These are phyloP conservation scores for Diaporthe eres DNA, from an alignment of 2,329 filamentous ascomycete genomes.

Conservation along the genomic window DNA sequence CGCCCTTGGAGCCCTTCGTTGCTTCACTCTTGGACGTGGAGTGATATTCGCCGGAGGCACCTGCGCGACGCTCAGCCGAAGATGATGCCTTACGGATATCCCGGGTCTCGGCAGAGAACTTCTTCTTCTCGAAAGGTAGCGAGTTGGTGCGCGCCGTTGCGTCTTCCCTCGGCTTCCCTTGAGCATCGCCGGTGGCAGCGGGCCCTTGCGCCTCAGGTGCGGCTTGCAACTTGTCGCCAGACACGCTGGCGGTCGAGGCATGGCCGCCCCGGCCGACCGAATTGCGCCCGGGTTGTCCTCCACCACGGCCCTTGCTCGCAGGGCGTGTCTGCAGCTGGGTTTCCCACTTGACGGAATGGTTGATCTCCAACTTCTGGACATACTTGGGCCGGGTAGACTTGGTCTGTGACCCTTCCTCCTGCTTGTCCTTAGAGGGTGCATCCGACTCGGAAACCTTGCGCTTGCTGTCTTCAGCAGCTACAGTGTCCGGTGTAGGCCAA, in stretches of 20 bases:
- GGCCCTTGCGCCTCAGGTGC: constrained; percentile 23
- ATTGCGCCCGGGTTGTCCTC: constrained; percentile 60
- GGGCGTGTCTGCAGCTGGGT: constrained; percentile 76
- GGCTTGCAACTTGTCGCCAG: constrained; percentile 47
- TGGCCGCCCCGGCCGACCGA: constrained; percentile 47
- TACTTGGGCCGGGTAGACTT: constrained; percentile 79
- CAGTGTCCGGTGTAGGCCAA: constrained; percentile 93
- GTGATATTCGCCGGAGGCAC: constrained; percentile 32
- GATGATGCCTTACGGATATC: constrained; percentile 35
- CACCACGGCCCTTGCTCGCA: constrained; percentile 61
- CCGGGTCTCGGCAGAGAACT: constrained; percentile 33
- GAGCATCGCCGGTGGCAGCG: constrained; percentile 28
- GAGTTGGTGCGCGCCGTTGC: constrained; percentile 28
- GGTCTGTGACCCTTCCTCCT: constrained; percentile 54
- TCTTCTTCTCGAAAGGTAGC: constrained; percentile 40
- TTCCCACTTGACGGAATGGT: constrained; percentile 87
- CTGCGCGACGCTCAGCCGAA: constrained; percentile 34
- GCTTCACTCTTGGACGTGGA: constrained; percentile 35
- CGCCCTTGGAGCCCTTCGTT: constrained; percentile 37
- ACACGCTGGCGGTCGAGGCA: constrained; percentile 35
- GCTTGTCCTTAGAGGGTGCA: constrained; percentile 73
- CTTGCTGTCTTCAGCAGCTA: constrained; percentile 78
- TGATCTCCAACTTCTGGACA: constrained; percentile 77
- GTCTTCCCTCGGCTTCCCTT: constrained; percentile 38
- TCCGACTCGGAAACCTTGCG: constrained; percentile 73